Evolutionary conservation across 495 filamentous ascomycete genomes (phyloP).

Genomic region (Neurospora sp.): DNA sequence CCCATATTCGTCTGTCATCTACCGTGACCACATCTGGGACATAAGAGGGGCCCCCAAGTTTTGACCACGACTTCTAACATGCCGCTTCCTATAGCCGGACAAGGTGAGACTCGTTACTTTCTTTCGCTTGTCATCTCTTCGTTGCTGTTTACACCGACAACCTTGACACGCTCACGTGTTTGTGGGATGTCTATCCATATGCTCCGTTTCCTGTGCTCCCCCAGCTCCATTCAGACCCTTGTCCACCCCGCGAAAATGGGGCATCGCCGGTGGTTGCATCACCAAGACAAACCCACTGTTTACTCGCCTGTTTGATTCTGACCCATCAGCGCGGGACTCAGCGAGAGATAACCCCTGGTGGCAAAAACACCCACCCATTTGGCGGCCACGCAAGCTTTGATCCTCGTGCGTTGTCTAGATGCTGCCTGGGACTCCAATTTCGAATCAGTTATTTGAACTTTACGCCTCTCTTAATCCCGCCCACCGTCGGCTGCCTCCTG

Average conservation of each 20-base stretch:
- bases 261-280: not conserved
- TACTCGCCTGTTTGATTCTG: not conserved
- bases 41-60: not conserved
- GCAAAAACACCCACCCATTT: not conserved
- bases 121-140: not conserved
- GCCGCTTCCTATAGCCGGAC: slow-evolving; percentile 35
- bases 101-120: slow-evolving; percentile 30
- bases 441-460: not conserved
- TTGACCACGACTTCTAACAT: slow-evolving; percentile 14
- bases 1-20: not conserved
- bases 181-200: not conserved
- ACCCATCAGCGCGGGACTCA: not conserved
- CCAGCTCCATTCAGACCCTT: slow-evolving; percentile 4
- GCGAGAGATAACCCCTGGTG: not conserved
- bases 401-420: not conserved
- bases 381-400: not conserved
- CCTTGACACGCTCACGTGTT: not conserved
- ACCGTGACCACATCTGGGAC: not conserved
- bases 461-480: not conserved
- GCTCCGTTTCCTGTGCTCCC: slow-evolving; percentile 8
- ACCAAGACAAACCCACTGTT: not conserved
- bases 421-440: not conserved
- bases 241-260: slow-evolving; percentile 11
- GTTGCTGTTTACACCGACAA: not conserved
- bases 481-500: not conserved